Conservation (phyloP, 257 asterid species). For the Marsdenia floribunda region DNA sequence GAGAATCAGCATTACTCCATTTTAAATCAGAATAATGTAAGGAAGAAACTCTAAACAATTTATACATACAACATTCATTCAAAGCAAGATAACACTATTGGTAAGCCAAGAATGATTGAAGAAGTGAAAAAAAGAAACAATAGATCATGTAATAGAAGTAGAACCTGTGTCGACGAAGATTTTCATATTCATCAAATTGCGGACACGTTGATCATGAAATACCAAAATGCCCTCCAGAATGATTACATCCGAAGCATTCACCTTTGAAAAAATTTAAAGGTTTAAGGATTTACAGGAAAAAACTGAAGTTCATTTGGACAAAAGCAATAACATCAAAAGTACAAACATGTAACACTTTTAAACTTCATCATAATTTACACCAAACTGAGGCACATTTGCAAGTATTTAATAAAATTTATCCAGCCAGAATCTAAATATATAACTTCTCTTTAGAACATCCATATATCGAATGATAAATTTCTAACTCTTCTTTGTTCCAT, state of each 20-base stretch:
- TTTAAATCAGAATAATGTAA: neutral
- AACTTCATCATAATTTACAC: neutral
- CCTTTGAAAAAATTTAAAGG: slow-evolving; percentile 34
- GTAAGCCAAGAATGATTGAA: neutral
- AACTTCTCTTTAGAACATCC: neutral
- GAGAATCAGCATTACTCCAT: slow-evolving; percentile 2
- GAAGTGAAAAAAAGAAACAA: neutral
- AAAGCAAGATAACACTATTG: neutral
- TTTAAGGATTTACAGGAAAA: neutral
- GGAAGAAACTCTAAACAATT: neutral
- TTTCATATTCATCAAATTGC: slow-evolving; percentile 96
- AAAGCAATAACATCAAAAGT: neutral
- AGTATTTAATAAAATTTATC: neutral
- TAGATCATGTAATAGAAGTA: slow-evolving; percentile 17
- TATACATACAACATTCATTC: neutral
- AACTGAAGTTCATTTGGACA: neutral
- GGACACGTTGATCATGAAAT: slow-evolving; percentile 89
- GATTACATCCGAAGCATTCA: slow-evolving; percentile 95
- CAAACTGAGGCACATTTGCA: neutral
- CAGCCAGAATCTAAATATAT: neutral
- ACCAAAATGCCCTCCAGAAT: slow-evolving; percentile 97
- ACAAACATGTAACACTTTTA: neutral
- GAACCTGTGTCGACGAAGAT: slow-evolving; percentile 94
- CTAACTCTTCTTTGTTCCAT: neutral
- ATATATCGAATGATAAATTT: neutral